These are phyloP conservation scores for Clavariopsis aquatica DNA, from an alignment of 495 filamentous ascomycete species.

Conservation along the genomic window DNA sequence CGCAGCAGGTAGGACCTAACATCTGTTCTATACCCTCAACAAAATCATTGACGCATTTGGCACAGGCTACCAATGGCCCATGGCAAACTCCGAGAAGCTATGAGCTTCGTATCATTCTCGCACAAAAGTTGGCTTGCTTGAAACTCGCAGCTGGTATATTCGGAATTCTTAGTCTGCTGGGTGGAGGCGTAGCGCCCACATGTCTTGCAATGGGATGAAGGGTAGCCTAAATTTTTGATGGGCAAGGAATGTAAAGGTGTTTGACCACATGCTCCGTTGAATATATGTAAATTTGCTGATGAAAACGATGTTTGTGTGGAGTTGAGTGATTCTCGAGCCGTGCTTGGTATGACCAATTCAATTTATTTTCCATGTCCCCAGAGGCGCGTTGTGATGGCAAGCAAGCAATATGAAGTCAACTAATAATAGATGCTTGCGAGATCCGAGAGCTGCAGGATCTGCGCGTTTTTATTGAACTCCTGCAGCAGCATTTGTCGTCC, in stretches of 20 bases:
- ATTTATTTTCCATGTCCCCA: too few species aligned
- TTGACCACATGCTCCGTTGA: not conserved
- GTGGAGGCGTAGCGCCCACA: not conserved
- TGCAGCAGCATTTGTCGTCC: too few species aligned
- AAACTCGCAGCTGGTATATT: not conserved
- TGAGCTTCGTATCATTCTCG: not conserved
- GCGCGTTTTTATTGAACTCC: too few species aligned
- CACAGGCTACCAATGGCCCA: slow-evolving; percentile 39
- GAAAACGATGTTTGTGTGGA: not conserved
- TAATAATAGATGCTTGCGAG: too few species aligned
- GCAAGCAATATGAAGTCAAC: too few species aligned
- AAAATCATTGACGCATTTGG: slow-evolving; percentile 3
- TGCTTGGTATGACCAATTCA: too few species aligned
- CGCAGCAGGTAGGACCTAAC: slow-evolving; percentile 62
- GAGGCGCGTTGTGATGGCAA: too few species aligned
- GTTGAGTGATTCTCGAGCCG: too few species aligned
- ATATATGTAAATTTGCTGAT: not conserved
- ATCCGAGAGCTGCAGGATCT: too few species aligned
- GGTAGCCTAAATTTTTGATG: not conserved
- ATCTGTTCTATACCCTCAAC: not conserved
- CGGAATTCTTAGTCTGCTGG: not conserved
- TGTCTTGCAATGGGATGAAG: not conserved
- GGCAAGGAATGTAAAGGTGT: not conserved
- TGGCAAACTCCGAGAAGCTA: slow-evolving; percentile 32
- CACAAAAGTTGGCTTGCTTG: not conserved